Base-by-base conservation (phyloP, 768 basidiomycete genomes). In the Chalciporus pseudorubinellus region DNA sequence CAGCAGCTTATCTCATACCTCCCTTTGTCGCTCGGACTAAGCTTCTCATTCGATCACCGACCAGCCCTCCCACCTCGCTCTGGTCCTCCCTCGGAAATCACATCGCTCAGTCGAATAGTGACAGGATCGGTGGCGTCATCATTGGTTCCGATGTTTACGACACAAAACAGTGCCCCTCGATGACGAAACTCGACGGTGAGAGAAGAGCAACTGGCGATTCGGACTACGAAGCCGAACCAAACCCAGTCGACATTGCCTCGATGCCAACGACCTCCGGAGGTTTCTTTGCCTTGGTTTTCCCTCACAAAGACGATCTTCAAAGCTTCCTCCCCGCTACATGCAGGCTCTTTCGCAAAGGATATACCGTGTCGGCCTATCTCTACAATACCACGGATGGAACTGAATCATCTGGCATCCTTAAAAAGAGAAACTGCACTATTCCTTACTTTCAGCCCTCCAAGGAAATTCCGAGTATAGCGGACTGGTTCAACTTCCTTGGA, bases 1-100 rank as follows among this genome's bases (percentile, higher is more conserved):
- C 74, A 21, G 82, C 79, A 3, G 62, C 70, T 4, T 82, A 78
- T 63, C 69, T 89, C 3, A 60, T 80, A 3, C 87, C 87, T 14
- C 87, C 87, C 3, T 82, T 88, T 53, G 69, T 84, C 6, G 56
- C 79, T 26, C 77, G 77, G 10, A 44, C 59, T 1, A 38, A 20
- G 29, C 60, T 69, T 21, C 48, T 74, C 14, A 52, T 49, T 6
- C 14, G 26, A 3, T 39, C 70, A 11, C 61, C 61, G 39, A 22
- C 56, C 16, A 48, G 56, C 20, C 39, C 52, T 16, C 34, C 55
- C 46, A 18, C 60, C 57, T 28, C 55, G 63, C 41, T 67, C 59
- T 67, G 67, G 68, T 13, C 65, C 28, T 36, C 46, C 20, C 36
- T 64, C 41, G 56, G 65, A 34, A 45, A 46, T 24, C 20, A 52